Percentiles rank a stretch among this genome's conserved stretches.
Conservation (phyloP, 805 yeast species). For the Starmerella sp. region DNA sequence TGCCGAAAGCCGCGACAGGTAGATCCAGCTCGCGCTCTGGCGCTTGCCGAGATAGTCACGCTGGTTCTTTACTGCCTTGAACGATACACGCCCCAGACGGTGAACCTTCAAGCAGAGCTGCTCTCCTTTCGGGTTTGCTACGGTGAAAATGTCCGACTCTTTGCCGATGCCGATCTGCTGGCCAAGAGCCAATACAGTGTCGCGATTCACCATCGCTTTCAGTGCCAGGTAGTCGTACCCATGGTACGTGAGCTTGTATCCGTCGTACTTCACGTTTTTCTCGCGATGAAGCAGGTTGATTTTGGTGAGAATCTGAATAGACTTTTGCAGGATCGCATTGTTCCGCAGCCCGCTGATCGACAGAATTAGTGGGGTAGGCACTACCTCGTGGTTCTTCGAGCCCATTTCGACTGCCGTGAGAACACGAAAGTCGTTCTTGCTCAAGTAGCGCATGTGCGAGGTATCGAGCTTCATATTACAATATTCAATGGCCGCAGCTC, state of each 20-base stretch:
- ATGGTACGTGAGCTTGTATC: slow-evolving; percentile 74
- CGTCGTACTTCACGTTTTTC: slow-evolving; percentile 90
- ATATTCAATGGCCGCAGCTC: neutral
- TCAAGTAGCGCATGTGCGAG: slow-evolving; percentile 83
- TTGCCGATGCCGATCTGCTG: slow-evolving; percentile 91
- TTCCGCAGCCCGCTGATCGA: slow-evolving; percentile 69
- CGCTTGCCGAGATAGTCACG: slow-evolving; percentile 74
- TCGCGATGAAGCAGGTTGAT: slow-evolving; percentile 62
- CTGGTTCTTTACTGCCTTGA: slow-evolving; percentile 82
- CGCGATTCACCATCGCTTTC: slow-evolving; percentile 66
- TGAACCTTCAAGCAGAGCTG: slow-evolving; percentile 77
- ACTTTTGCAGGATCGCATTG: slow-evolving; percentile 62
- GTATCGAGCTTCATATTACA: slow-evolving; percentile 75
- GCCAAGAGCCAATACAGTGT: slow-evolving; percentile 67
- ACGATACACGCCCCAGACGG: slow-evolving; percentile 87
- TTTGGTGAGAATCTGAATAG: slow-evolving; percentile 80
- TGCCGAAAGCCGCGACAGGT: slow-evolving; percentile 78
- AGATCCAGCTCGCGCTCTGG: slow-evolving; percentile 84
- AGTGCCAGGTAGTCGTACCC: slow-evolving; percentile 92
- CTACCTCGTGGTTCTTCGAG: slow-evolving; percentile 85
- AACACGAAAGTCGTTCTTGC: slow-evolving; percentile 82
- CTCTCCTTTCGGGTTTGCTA: slow-evolving; percentile 54
- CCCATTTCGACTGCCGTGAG: slow-evolving; percentile 79
- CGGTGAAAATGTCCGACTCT: slow-evolving; percentile 88
- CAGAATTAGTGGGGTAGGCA: slow-evolving; percentile 76